Conservation (phyloP, 192 early-diverging fungal species). For the Coemansia sp. region DNA sequence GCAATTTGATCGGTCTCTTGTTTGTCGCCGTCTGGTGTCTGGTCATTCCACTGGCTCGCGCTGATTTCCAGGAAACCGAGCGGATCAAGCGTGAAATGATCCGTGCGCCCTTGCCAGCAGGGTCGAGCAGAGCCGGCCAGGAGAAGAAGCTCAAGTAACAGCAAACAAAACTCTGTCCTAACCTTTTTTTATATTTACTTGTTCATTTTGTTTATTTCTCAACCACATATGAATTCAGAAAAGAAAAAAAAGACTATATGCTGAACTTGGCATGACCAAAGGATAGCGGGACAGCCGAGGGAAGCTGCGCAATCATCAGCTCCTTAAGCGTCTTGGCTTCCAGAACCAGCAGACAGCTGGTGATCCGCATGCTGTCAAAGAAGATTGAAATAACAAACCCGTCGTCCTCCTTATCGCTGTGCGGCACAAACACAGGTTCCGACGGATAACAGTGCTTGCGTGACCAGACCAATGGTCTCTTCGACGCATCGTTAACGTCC, state of each 20-base stretch:
- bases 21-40: constrained; percentile 44
- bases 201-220: background rate
- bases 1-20: constrained; percentile 36
- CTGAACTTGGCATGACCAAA: constrained; percentile 65
- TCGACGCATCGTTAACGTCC: constrained; percentile 47
- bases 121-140: background rate
- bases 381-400: constrained; percentile 76
- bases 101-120: background rate
- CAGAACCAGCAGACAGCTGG: constrained; percentile 71
- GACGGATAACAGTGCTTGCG: constrained; percentile 73
- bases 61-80: constrained; percentile 36
- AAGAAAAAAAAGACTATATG: no score
- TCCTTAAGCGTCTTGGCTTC: constrained; percentile 69
- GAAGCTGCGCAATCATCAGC: constrained; percentile 65
- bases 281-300: constrained; percentile 65
- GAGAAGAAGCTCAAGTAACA: constrained; percentile 13
- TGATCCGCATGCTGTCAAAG: constrained; percentile 63
- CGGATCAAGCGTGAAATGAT: constrained; percentile 8
- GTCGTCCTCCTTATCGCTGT: constrained; percentile 63
- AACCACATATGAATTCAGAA: no score
- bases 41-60: constrained; percentile 25
- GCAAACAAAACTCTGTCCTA: background rate
- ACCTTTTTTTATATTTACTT: background rate
- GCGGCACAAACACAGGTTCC: constrained; percentile 78
- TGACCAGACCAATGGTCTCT: constrained; percentile 34